Evolutionary conservation across 805 yeast species (phyloP).

Genomic region (Metschnikowia gelsemii): DNA sequence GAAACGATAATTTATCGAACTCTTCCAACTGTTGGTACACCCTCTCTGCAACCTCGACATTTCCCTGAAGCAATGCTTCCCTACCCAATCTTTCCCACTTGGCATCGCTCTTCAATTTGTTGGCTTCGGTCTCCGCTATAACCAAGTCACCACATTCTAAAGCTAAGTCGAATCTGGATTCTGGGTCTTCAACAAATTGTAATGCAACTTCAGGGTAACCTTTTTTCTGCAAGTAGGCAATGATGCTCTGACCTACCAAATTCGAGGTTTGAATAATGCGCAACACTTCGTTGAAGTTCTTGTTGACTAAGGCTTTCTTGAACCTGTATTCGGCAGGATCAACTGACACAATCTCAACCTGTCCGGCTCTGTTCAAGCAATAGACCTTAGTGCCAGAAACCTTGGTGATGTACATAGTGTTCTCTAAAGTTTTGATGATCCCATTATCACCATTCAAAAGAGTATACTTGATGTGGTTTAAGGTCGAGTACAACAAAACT

Average conservation of each 20-base stretch:
- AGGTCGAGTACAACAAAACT: constrained; percentile 87
- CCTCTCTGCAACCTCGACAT: constrained; percentile 77
- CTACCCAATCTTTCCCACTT: constrained; percentile 82
- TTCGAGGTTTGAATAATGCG: constrained; percentile 85
- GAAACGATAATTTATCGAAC: constrained; percentile 86
- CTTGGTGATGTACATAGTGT: constrained; percentile 77
- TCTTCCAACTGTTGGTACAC: constrained; percentile 84
- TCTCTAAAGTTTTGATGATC: constrained; percentile 86
- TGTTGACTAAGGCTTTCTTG: constrained; percentile 87
- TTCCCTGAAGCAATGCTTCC: constrained; percentile 90
- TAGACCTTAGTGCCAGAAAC: constrained; percentile 70
- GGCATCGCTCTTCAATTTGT: constrained; percentile 59
- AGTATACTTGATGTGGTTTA: constrained; percentile 93
- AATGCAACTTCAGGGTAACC: constrained; percentile 98
- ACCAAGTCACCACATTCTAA: constrained; percentile 87
- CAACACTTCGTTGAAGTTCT: constrained; percentile 87
- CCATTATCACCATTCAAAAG: constrained; percentile 94
- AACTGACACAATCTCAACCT: constrained; percentile 71
- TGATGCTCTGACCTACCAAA: constrained; percentile 95
- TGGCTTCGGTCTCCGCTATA: constrained; percentile 88
- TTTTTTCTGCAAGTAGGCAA: constrained; percentile 88
- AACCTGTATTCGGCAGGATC: constrained; percentile 98
- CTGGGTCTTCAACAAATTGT: constrained; percentile 95
- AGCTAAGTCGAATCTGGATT: constrained; percentile 93
- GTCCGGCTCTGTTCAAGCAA: constrained; percentile 83